Conservation (phyloP, 805 yeast genomes). For the Brettanomyces anomalus region DNA sequence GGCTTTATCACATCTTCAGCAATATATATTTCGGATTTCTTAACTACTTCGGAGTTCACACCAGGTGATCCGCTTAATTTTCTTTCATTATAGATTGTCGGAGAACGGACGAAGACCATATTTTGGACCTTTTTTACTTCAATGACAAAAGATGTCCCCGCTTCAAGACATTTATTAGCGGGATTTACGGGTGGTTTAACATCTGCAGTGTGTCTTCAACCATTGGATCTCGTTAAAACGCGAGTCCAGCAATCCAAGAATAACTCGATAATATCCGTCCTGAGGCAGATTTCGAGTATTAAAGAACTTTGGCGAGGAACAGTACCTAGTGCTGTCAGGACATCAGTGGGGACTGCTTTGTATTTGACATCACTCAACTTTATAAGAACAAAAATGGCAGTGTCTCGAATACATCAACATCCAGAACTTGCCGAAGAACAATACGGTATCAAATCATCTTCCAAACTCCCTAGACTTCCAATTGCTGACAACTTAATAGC, state of each 20-base stretch:
- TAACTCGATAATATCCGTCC: constrained; percentile 23
- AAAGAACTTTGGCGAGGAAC: constrained; percentile 87
- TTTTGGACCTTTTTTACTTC: background rate
- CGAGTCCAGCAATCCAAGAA: constrained; percentile 58
- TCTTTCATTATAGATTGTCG: too few species aligned
- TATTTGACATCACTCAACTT: constrained; percentile 68
- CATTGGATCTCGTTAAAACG: constrained; percentile 82
- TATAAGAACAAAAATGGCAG: constrained; percentile 44
- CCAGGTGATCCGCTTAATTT: background rate
- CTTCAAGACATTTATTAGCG: constrained; percentile 52
- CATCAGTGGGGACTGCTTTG: constrained; percentile 84
- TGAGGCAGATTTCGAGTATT: constrained; percentile 33
- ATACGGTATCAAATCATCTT: constrained; percentile 11
- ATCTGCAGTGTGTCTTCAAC: constrained; percentile 75
- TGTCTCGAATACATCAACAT: constrained; percentile 7
- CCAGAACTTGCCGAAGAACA: background rate
- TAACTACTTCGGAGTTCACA: background rate
- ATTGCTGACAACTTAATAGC: constrained; percentile 60
- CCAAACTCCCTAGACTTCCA: constrained; percentile 62
- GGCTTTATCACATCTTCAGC: too few species aligned
- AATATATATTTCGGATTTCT: background rate
- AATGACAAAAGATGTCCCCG: constrained; percentile 9
- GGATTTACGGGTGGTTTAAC: constrained; percentile 83
- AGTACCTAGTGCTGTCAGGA: constrained; percentile 79
- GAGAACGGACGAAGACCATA: too few species aligned